These are phyloP conservation scores for Fusarium acutatum DNA, from an alignment of 2,329 filamentous ascomycete species.

Conservation along the genomic window DNA sequence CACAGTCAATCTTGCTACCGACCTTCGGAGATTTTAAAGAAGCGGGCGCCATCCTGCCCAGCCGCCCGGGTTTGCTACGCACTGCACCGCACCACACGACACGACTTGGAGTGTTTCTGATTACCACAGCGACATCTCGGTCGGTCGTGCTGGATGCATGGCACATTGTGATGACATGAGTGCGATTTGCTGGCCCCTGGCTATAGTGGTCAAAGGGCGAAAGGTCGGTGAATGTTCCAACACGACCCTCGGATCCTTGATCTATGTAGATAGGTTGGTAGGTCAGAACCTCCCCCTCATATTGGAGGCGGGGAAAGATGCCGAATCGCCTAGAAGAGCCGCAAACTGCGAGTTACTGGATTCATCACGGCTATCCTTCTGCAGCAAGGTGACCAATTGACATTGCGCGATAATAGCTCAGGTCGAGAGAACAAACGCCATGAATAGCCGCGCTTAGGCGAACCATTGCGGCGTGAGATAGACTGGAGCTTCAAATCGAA, in stretches of 20 bases:
- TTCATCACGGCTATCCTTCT: neutral
- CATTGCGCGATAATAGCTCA: neutral
- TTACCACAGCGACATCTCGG: neutral
- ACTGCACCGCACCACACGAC: neutral
- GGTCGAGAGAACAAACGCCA: slow-evolving; percentile 5
- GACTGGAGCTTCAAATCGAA: slow-evolving; percentile 13
- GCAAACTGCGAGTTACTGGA: neutral
- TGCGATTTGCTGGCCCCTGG: neutral
- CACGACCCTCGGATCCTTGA: slow-evolving; percentile 1
- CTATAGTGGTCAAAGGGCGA: neutral
- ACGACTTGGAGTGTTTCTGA: neutral
- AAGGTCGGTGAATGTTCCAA: slow-evolving; percentile 4
- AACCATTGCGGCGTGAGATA: slow-evolving; percentile 18
- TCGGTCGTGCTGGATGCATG: neutral
- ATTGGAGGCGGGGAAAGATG: neutral
- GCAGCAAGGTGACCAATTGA: neutral
- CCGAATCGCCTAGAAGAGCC: neutral
- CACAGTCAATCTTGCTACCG: neutral
- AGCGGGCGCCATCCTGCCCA: neutral
- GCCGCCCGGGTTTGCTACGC: slow-evolving; percentile 1
- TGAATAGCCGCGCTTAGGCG: slow-evolving; percentile 28
- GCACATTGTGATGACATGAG: slow-evolving; percentile 1
- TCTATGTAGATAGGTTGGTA: neutral
- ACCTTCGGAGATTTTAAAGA: neutral
- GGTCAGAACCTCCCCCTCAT: neutral